Evolutionary conservation across 164 flowering plant genomes (phyloP).

Genomic region (Nymphaea thermarum): DNA sequence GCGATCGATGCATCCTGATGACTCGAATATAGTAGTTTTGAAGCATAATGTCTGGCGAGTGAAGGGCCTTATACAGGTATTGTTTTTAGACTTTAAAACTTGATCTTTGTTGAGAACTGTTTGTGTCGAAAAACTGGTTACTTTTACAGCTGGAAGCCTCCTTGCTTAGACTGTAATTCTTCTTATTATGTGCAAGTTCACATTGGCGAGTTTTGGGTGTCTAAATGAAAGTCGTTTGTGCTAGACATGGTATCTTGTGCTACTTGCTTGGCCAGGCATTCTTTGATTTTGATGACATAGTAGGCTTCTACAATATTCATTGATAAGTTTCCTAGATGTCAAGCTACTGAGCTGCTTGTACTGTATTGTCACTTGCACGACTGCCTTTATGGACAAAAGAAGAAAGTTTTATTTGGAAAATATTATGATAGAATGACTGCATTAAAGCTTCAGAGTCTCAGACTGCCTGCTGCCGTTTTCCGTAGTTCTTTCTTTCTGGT

Average conservation of each 20-base stretch:
- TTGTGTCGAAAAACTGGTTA: neutral
- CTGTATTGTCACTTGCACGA: neutral
- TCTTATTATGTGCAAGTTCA: too few species aligned
- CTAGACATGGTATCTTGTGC: neutral
- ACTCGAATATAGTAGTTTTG: conserved; percentile 60
- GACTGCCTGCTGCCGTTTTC: too few species aligned
- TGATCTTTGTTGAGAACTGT: neutral
- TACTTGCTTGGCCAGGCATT: neutral
- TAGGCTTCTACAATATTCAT: too few species aligned
- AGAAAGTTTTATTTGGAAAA: neutral
- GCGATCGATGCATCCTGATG: conserved; percentile 63
- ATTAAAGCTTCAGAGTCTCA: too few species aligned
- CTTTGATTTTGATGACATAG: neutral
- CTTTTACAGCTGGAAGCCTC: neutral
- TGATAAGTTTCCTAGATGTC: too few species aligned
- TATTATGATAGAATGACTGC: too few species aligned
- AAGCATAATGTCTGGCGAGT: conserved; percentile 91
- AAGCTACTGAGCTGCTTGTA: too few species aligned
- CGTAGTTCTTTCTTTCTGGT: too few species aligned
- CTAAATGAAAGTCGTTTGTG: too few species aligned
- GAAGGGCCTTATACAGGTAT: conserved; percentile 80
- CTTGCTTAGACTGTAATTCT: too few species aligned
- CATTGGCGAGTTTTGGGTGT: too few species aligned
- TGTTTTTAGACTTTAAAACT: neutral
- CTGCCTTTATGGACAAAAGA: neutral